phyloP scores from a whole-genome alignment of 805 yeast species.

The Torulaspora gathmanii region DNA sequence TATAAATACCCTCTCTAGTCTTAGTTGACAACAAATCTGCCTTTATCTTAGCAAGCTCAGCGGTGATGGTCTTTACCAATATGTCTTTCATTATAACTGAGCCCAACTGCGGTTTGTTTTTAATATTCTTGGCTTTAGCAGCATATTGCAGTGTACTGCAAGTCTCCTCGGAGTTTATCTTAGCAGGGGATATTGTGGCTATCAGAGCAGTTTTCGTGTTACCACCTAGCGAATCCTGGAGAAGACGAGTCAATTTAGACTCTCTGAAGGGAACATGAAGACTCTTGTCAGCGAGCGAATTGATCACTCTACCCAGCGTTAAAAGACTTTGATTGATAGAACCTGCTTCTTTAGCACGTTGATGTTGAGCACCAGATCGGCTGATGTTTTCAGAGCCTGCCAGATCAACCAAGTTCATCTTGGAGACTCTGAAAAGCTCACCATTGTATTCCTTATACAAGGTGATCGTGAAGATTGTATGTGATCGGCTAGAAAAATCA shows the following conservation, averaged over 20 bases:
- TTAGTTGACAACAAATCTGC: slow-evolving; percentile 60
- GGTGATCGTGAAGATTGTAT: slow-evolving; percentile 65
- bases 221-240: slow-evolving; percentile 85
- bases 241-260: slow-evolving; percentile 66
- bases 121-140: slow-evolving; percentile 75
- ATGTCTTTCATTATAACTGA: slow-evolving; percentile 51
- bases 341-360: slow-evolving; percentile 90
- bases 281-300: slow-evolving; percentile 57
- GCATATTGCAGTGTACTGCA: slow-evolving; percentile 84
- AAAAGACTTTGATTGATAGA: slow-evolving; percentile 83
- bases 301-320: slow-evolving; percentile 86
- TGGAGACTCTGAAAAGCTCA: slow-evolving; percentile 52
- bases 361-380: slow-evolving; percentile 81
- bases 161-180: slow-evolving; percentile 72
- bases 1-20: slow-evolving; percentile 58
- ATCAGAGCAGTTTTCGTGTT: slow-evolving; percentile 80
- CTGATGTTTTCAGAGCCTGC: slow-evolving; percentile 93
- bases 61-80: slow-evolving; percentile 45
- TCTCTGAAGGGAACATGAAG: slow-evolving; percentile 82
- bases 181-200: slow-evolving; percentile 84
- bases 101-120: slow-evolving; percentile 64
- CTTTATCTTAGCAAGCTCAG: slow-evolving; percentile 45
- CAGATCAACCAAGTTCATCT: slow-evolving; percentile 83
- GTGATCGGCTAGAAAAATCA: slow-evolving; percentile 69
- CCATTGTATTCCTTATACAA: slow-evolving; percentile 48